Evolutionary conservation across 2,329 filamentous ascomycete species (phyloP), one percentile per base, ranked within the genome.

Genomic region (Trichothecium roseum): DNA sequence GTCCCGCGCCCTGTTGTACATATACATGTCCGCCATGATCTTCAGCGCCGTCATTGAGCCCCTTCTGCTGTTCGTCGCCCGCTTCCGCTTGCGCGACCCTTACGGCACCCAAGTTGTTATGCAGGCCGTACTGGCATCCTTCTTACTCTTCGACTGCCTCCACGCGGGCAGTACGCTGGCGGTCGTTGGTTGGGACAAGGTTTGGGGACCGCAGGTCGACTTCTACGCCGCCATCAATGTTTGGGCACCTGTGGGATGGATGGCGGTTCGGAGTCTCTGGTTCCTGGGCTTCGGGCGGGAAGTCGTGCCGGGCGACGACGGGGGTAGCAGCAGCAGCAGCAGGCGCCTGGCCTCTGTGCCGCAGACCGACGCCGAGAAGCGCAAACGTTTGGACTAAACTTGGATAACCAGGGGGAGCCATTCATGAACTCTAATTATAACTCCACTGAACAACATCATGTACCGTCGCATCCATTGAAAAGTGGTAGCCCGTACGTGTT

Each of bases 151-250:
- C 26, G 36, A 38, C 17, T 31, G 18, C 3, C 12, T 38, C 16
- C 36, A 38, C 18, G 17, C 33, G 5, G 16, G 14, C 8, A 31
- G 31, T 5, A 18, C 18, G 4, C 18, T 13, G 24, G 31, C 27
- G 8, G 36, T 38, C 7, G 32, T 18, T 12, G 36, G 36, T 6
- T 30, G 18, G 17, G 36, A 35, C n/a, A 5, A 13, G 32, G 20
- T 26, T 9, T 29, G 24, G 26, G 27, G 34, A n/a, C 7, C 26
- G 26, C 12, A 35, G 16, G n/a, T 17, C 18, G 36, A 38, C 13
- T 24, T 38, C n/a, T 38, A 38, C 24, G 26, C 32, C 10, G 18
- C 28, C 20, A 31, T 38, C 31, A 34, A 38, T 15, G n/a, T 35
- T 8, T 38, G 28, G 24, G 32, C 30, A 5, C 32, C 36, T 10